Conservation (phyloP, 345 rosid species). For the Alliaria petiolata region DNA sequence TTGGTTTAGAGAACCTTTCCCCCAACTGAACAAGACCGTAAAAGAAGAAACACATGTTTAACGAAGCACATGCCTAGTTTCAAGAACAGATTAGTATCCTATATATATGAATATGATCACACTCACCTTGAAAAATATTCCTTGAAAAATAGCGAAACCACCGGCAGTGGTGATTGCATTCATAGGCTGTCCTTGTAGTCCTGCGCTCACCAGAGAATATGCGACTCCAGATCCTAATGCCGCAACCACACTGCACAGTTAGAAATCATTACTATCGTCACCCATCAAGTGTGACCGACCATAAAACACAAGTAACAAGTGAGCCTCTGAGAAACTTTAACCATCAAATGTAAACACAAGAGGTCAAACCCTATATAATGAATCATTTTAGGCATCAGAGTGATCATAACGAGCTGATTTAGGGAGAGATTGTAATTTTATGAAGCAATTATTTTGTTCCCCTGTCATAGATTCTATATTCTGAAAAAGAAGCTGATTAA, state of each 20-base stretch:
- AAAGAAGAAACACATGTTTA: neutral
- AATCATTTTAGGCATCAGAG: neutral
- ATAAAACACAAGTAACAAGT: neutral
- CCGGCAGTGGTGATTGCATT: slow-evolving; percentile 78
- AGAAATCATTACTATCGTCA: neutral
- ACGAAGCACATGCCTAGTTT: neutral
- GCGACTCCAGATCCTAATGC: slow-evolving; percentile 94
- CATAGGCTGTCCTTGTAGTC: slow-evolving; percentile 63
- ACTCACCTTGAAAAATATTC: slow-evolving; percentile 74
- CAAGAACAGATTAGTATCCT: slow-evolving; percentile 7
- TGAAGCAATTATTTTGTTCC: neutral
- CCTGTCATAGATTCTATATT: neutral
- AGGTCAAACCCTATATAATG: neutral
- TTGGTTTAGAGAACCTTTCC: slow-evolving; percentile 62
- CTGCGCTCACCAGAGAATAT: slow-evolving; percentile 78
- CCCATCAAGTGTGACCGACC: neutral
- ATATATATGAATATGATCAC: neutral
- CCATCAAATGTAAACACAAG: neutral
- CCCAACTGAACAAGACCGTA: slow-evolving; percentile 49
- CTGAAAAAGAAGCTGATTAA: slow-evolving; percentile 1
- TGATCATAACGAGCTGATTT: neutral
- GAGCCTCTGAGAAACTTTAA: neutral
- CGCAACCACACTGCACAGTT: slow-evolving; percentile 74
- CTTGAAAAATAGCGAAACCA: slow-evolving; percentile 79
- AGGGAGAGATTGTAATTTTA: neutral